Percentiles rank a stretch among this genome's conserved stretches.
Conservation (phyloP, 306 rosid genomes). For the Bauhinia variegata region DNA sequence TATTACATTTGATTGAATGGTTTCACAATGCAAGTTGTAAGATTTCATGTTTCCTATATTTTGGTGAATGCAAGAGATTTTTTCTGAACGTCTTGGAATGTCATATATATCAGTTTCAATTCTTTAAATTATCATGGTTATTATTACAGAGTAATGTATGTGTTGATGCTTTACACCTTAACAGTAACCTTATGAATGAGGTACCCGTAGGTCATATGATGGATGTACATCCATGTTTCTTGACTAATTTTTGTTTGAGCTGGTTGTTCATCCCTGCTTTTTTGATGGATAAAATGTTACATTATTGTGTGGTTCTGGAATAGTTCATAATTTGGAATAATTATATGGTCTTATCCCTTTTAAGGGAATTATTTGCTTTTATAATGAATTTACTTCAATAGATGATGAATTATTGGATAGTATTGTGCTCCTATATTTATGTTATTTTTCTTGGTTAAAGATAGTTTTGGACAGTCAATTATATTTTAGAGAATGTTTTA, state of each 20-base stretch:
- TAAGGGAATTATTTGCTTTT: too few relatives aligned
- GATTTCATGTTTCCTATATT: constrained; percentile 45
- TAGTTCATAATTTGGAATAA: constrained; percentile 37
- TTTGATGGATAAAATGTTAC: constrained; percentile 30
- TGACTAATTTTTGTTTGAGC: not conserved
- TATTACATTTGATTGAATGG: constrained; percentile 51
- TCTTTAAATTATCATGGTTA: constrained; percentile 35
- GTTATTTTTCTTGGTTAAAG: too few relatives aligned
- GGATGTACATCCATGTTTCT: constrained; percentile 33
- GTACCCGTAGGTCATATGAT: constrained; percentile 32
- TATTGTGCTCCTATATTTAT: too few relatives aligned
- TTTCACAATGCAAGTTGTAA: constrained; percentile 59
- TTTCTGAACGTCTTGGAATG: constrained; percentile 59
- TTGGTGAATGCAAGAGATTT: constrained; percentile 50
- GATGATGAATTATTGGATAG: too few relatives aligned
- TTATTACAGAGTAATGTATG: constrained; percentile 31
- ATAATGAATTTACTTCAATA: too few relatives aligned
- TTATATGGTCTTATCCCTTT: too few relatives aligned
- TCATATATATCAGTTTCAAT: constrained; percentile 35
- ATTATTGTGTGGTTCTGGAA: constrained; percentile 21
- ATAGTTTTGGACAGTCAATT: too few relatives aligned
- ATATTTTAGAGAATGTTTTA: too few relatives aligned
- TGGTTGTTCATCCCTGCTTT: constrained; percentile 24
- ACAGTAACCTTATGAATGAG: constrained; percentile 38
- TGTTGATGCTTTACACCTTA: constrained; percentile 26